Percentiles rank a stretch among this genome's conserved stretches.
Evolutionary conservation across 805 yeast species (phyloP).

Genomic region (Candida sithepensis): DNA sequence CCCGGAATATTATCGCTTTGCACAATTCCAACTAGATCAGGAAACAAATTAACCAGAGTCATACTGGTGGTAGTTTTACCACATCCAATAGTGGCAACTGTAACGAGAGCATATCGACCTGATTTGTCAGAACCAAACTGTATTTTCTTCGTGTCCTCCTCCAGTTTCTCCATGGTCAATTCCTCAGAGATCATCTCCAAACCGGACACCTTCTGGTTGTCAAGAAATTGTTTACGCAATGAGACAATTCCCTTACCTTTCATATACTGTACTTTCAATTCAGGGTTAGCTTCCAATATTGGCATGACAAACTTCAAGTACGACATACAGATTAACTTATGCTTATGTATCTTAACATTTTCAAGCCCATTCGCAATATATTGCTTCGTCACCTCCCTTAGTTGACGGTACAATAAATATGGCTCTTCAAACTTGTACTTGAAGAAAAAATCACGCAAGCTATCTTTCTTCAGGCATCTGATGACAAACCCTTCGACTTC

Average conservation of each 20-base stretch:
- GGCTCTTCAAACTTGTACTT: slow-evolving; percentile 96
- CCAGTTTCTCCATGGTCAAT: slow-evolving; percentile 29
- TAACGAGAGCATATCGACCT: slow-evolving; percentile 62
- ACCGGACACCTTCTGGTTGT: slow-evolving; percentile 52
- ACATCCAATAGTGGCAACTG: slow-evolving; percentile 90
- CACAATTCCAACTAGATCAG: slow-evolving; percentile 60
- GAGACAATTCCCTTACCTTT: slow-evolving; percentile 70
- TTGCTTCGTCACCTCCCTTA: slow-evolving; percentile 80
- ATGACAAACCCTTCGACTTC: slow-evolving; percentile 95
- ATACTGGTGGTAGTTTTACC: slow-evolving; percentile 86
- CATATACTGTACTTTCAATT: slow-evolving; percentile 41
- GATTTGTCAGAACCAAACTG: slow-evolving; percentile 31
- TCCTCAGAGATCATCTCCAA: slow-evolving; percentile 50
- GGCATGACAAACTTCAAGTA: slow-evolving; percentile 68
- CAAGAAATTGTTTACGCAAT: slow-evolving; percentile 63
- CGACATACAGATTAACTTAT: slow-evolving; percentile 56
- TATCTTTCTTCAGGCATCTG: slow-evolving; percentile 45
- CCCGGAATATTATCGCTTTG: slow-evolving; percentile 76
- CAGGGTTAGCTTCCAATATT: slow-evolving; percentile 46
- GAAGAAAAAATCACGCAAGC: slow-evolving; percentile 61
- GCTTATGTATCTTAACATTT: slow-evolving; percentile 40
- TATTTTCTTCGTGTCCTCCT: slow-evolving; percentile 23
- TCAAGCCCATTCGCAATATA: slow-evolving; percentile 40
- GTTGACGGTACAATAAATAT: slow-evolving; percentile 80
- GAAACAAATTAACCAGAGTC: slow-evolving; percentile 53